These are phyloP conservation scores for Bathelium albidoporum DNA, from an alignment of 495 filamentous ascomycete genomes.

Conservation along the genomic window DNA sequence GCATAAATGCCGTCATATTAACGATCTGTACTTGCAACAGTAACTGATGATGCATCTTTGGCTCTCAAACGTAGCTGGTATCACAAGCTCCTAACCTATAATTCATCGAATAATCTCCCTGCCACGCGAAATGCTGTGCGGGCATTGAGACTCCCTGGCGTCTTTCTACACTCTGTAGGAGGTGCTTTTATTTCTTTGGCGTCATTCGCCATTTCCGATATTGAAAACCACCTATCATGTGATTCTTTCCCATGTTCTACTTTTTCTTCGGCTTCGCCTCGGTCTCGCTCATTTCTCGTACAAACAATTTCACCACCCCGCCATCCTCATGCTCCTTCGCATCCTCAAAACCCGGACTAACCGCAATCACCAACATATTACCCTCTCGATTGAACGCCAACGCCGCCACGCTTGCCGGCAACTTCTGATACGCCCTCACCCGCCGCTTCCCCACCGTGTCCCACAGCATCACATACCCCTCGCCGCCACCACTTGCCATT, in stretches of 20 bases:
- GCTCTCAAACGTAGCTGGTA: no score
- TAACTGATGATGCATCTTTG: no score
- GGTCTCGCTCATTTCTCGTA: slow-evolving; percentile 72
- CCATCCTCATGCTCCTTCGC: slow-evolving; percentile 67
- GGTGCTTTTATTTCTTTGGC: no score
- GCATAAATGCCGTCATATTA: no score
- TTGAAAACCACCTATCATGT: no score
- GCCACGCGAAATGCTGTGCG: no score
- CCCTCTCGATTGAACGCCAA: slow-evolving; percentile 71
- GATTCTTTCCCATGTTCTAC: not conserved
- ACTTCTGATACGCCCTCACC: slow-evolving; percentile 81
- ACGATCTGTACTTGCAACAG: no score
- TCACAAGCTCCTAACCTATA: no score
- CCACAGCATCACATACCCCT: slow-evolving; percentile 92
- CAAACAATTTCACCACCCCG: slow-evolving; percentile 63
- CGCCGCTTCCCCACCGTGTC: slow-evolving; percentile 86
- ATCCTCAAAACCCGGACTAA: slow-evolving; percentile 87
- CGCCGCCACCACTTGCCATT: slow-evolving; percentile 86
- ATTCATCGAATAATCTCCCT: no score
- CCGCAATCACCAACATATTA: slow-evolving; percentile 69
- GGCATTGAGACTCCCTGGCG: no score
- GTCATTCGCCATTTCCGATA: no score
- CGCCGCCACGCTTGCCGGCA: slow-evolving; percentile 64
- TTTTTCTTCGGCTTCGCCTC: slow-evolving; percentile 72
- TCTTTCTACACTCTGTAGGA: no score